These are phyloP conservation scores for Agrocybe chaxingu DNA, from an alignment of 768 basidiomycete species.

Conservation along the genomic window DNA sequence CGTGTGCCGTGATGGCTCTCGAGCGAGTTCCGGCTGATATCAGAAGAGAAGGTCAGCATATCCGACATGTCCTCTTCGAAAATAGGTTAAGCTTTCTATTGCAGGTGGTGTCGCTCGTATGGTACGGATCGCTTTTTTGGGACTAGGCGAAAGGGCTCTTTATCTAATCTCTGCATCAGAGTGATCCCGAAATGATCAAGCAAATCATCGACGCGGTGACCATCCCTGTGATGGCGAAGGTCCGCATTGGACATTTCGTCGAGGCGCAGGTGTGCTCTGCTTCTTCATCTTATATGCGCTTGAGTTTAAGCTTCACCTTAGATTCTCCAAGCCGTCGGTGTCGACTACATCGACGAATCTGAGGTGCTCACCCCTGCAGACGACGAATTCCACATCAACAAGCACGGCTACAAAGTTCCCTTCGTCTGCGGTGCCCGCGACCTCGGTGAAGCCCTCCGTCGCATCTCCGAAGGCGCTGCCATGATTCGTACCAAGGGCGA, in stretches of 20 bases:
- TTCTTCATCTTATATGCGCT: neutral
- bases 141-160: conserved; percentile 5
- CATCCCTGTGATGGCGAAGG: conserved; percentile 96
- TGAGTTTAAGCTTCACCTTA: conserved; percentile 25
- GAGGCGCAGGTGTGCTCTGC: conserved; percentile 77
- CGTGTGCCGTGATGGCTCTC: conserved; percentile 96
- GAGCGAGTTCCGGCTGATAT: conserved; percentile 97
- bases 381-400: conserved; percentile 95
- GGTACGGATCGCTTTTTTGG: conserved; percentile 44
- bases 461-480: conserved; percentile 96
- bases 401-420: conserved; percentile 91
- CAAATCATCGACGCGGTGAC: conserved; percentile 92
- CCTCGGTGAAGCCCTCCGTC: conserved; percentile 92
- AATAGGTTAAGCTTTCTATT: neutral
- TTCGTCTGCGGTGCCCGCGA: conserved; percentile 96
- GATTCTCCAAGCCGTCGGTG: conserved; percentile 91
- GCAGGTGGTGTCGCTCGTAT: conserved; percentile 90
- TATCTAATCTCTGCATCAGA: conserved; percentile 40
- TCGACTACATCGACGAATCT: conserved; percentile 96
- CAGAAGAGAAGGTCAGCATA: conserved; percentile 56
- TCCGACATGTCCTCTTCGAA: neutral
- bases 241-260: conserved; percentile 95
- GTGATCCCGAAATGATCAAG: conserved; percentile 96
- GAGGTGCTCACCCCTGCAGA: conserved; percentile 96
- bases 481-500: conserved; percentile 99